Conservation (phyloP, 306 rosid genomes). For the Mimosa bimucronata region DNA sequence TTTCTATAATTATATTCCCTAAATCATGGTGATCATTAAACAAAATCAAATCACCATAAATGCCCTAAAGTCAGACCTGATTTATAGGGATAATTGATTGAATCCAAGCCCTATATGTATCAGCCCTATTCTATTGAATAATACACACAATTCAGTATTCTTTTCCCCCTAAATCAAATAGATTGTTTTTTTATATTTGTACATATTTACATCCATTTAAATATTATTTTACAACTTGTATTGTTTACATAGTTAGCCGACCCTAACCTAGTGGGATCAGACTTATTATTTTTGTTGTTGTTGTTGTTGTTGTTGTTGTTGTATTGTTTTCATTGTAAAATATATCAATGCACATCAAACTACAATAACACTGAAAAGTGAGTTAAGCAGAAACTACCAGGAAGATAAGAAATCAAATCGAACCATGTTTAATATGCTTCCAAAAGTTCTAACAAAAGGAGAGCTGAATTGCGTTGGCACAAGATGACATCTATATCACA, state of each 20-base stretch:
- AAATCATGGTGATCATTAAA: too few relatives aligned
- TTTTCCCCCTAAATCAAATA: too few relatives aligned
- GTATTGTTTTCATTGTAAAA: neutral
- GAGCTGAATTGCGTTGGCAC: neutral
- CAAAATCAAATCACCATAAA: too few relatives aligned
- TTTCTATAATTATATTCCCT: too few relatives aligned
- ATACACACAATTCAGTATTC: too few relatives aligned
- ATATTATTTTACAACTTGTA: neutral
- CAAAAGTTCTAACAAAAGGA: neutral
- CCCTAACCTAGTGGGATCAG: too few relatives aligned
- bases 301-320: too few relatives aligned
- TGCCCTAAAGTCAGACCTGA: too few relatives aligned
- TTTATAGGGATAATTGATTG: too few relatives aligned
- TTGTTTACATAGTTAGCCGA: neutral
- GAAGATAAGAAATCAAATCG: neutral
- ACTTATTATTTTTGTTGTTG: too few relatives aligned
- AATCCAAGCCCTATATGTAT: too few relatives aligned
- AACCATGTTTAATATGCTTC: neutral
- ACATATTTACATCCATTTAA: neutral
- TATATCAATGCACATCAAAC: conserved; percentile 3
- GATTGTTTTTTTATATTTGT: neutral
- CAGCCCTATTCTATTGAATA: too few relatives aligned
- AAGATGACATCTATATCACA: conserved; percentile 1
- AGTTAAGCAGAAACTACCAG: conserved; percentile 2
- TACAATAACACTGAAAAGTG: conserved; percentile 7